Evolutionary conservation across 805 yeast species (phyloP), one percentile per base, ranked within the genome.

Genomic region (Teunomyces pallodes): DNA sequence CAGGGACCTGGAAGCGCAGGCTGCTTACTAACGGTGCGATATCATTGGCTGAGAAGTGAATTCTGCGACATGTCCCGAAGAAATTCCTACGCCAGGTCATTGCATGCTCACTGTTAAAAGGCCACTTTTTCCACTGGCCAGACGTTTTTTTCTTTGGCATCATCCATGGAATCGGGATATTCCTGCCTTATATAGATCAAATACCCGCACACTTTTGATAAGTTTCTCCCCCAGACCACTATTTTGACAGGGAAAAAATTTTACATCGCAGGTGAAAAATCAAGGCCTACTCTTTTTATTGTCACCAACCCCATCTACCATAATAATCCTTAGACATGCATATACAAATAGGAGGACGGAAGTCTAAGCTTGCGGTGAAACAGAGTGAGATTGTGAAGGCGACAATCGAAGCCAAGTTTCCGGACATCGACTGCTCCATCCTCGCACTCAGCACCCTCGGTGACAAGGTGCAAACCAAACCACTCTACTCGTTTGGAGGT

Each of bases 401-500:
- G 12, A 56, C 72, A 40, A 85, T 94, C 49, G 77, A 79, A 53
- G 64, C 68, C 26, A 72, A 72, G 16, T 86, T 82, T 61, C 90
- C 94, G 9, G 76, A 83, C 26, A 69, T 84, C 46, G 65, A 76
- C n/a, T 86, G 91, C 62, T 83, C 90, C 26, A 84, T 94, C 17
- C 68, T 87, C 9, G 91, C 96, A 3, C 76, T 89, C 33, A 79
- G 85, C 46, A 92, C 99, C 1, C 74, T 94, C 31, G 99, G 98
- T 24, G 99, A 94, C 71, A 86, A 88, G 61, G 84, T 87, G 28
- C 94, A 83, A 62, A 80, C 77, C 61, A 84, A 82, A 62, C 97
- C 99, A 6, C 74, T 94, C 43, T 94, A 92, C 66, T 81, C 96
- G 3, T 94, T 94, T 69, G 98, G 97, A 38, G 99, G 99, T 24